Percentiles rank a stretch among this genome's conserved stretches.
Evolutionary conservation across 192 early-diverging fungal genomes (phyloP).

Genomic region (Obelidium mucronatum): DNA sequence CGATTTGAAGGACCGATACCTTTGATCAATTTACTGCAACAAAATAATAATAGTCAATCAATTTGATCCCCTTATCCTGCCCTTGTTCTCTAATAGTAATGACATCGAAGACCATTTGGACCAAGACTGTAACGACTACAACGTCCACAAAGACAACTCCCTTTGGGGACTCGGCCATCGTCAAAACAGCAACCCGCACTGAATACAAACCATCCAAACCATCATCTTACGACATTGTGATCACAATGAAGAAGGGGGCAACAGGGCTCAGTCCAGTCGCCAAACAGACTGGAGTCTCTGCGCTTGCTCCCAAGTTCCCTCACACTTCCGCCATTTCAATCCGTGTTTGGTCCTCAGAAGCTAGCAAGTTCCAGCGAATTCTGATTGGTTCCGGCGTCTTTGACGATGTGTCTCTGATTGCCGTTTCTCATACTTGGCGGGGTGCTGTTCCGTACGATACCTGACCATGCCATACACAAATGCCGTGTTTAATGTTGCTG

Average conservation of each 20-base stretch:
- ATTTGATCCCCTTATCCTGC: too few species aligned
- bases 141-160: too few species aligned
- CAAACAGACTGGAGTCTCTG: background rate
- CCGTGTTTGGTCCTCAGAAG: constrained; percentile 3
- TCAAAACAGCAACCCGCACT: too few species aligned
- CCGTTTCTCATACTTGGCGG: constrained; percentile 18
- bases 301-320: background rate
- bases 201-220: too few species aligned
- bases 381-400: background rate
- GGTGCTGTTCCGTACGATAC: background rate
- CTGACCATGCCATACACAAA: background rate
- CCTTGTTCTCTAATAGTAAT: too few species aligned
- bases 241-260: background rate
- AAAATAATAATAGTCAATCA: too few species aligned
- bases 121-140: too few species aligned
- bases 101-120: too few species aligned
- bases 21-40: too few species aligned
- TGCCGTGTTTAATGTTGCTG: background rate
- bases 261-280: background rate
- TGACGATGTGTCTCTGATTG: constrained; percentile 12
- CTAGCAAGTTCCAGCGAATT: background rate
- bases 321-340: constrained; percentile 1
- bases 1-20: constrained; percentile 18
- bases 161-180: too few species aligned
- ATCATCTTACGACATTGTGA: background rate